A percentile compares a stretch with the other conserved stretches of the same genome.
These are phyloP conservation scores for Venturia carpophila DNA, from an alignment of 2,329 filamentous ascomycete genomes.

Conservation along the genomic window DNA sequence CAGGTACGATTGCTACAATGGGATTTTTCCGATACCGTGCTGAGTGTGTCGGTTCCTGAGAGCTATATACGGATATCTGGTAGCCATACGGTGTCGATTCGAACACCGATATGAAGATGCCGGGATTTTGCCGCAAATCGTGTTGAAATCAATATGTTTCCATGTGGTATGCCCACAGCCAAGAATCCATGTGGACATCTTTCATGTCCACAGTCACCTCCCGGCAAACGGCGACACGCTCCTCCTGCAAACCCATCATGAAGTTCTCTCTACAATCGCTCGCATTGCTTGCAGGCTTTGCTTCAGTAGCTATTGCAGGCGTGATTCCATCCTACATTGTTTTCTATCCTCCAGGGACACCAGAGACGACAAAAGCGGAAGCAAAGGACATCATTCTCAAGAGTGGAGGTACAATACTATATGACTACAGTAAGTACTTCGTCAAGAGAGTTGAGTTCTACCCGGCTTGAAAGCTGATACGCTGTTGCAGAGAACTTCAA, in stretches of 20 bases:
- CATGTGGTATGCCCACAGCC: not conserved
- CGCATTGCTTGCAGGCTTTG: not conserved
- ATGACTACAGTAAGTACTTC: conserved; percentile 4
- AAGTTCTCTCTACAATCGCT: not conserved
- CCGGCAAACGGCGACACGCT: no score
- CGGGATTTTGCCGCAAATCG: not conserved
- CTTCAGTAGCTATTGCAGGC: not conserved
- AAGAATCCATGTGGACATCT: not conserved
- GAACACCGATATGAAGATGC: not conserved
- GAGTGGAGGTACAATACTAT: not conserved
- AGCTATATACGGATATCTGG: no score
- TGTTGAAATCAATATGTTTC: not conserved
- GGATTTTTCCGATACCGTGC: no score
- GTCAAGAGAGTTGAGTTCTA: no score
- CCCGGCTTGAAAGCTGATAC: not conserved
- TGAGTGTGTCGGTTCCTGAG: no score
- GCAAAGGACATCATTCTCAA: not conserved
- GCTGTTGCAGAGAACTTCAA: not conserved
- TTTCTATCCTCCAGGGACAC: not conserved
- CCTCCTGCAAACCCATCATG: not conserved
- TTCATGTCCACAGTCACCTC: not conserved
- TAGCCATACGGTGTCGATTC: no score
- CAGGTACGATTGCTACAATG: no score
- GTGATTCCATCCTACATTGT: not conserved
- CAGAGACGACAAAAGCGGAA: not conserved